Conservation (phyloP, 208 protist species). For the Zelonia costaricensis region DNA sequence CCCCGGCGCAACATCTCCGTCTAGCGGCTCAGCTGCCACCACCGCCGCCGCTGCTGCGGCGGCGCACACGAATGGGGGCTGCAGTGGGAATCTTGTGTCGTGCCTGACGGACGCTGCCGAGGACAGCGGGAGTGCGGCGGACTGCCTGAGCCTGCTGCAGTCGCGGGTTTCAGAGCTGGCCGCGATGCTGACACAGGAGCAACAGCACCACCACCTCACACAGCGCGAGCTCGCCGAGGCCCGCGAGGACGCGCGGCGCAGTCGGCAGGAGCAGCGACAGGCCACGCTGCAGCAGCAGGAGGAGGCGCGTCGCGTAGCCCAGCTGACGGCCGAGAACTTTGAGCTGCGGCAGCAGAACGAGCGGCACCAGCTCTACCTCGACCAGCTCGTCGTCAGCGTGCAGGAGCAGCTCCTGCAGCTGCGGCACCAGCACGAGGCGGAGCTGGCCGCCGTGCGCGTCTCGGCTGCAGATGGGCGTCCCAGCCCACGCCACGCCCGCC, state of each 20-base stretch:
- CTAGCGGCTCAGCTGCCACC: neutral
- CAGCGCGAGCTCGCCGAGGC: constrained; percentile 23
- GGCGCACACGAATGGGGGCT: neutral
- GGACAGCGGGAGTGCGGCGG: constrained; percentile 3
- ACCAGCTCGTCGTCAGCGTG: constrained; percentile 21
- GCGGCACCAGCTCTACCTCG: constrained; percentile 21
- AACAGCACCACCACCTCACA: constrained; percentile 30
- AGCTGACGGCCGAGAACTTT: constrained; percentile 27
- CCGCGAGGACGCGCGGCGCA: constrained; percentile 27
- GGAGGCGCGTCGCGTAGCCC: constrained; percentile 22
- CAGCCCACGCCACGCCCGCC: neutral
- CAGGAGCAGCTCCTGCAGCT: constrained; percentile 20
- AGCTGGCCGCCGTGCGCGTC: constrained; percentile 23
- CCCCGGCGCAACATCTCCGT: neutral
- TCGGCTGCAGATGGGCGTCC: too few species aligned
- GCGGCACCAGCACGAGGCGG: constrained; percentile 12
- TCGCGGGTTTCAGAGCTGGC: constrained; percentile 29
- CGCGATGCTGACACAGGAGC: constrained; percentile 22
- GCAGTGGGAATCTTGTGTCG: too few species aligned
- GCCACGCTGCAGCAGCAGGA: constrained; percentile 29
- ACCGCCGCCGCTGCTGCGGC: neutral
- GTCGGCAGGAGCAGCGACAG: constrained; percentile 28
- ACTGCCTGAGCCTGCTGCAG: constrained; percentile 32
- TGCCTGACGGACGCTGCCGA: too few species aligned
- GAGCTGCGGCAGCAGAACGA: constrained; percentile 27